These are phyloP conservation scores for Drechmeria coniospora DNA, from an alignment of 2,329 filamentous ascomycete species.

Conservation along the genomic window DNA sequence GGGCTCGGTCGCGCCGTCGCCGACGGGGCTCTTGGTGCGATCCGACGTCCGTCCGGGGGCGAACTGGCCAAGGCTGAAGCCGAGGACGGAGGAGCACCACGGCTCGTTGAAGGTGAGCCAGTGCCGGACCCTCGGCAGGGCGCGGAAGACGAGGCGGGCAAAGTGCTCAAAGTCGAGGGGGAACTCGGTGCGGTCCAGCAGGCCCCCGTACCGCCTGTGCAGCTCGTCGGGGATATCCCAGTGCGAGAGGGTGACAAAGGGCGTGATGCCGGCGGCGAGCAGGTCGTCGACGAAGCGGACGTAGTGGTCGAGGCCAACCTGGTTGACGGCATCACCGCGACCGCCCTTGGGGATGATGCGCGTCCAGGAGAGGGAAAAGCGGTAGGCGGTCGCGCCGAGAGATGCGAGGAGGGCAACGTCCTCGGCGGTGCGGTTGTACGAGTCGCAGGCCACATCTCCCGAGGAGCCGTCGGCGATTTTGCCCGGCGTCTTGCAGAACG, in stretches of 20 bases:
- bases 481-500: slow-evolving; percentile 65
- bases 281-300: slow-evolving; percentile 65
- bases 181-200: slow-evolving; percentile 70
- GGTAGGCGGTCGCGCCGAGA: slow-evolving; percentile 59
- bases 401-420: slow-evolving; percentile 66
- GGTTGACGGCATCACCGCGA: slow-evolving; percentile 66
- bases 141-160: slow-evolving; percentile 59
- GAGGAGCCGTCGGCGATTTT: slow-evolving; percentile 69
- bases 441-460: slow-evolving; percentile 70
- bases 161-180: slow-evolving; percentile 69
- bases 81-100: slow-evolving; percentile 69
- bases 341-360: slow-evolving; percentile 77
- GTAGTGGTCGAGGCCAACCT: slow-evolving; percentile 64
- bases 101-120: slow-evolving; percentile 92
- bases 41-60: slow-evolving; percentile 74
- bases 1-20: slow-evolving; percentile 61
- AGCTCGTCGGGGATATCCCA: slow-evolving; percentile 75
- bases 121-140: slow-evolving; percentile 62
- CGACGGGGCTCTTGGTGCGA: slow-evolving; percentile 51
- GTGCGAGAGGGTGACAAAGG: slow-evolving; percentile 73
- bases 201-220: slow-evolving; percentile 66
- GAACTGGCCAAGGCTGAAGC: slow-evolving; percentile 63
- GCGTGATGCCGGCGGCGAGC: slow-evolving; percentile 58
- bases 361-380: slow-evolving; percentile 75
- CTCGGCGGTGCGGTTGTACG: slow-evolving; percentile 63